Percentiles rank a stretch among this genome's conserved stretches.
Conservation (phyloP, 441 rosid genomes). For the Eruca vesicaria region DNA sequence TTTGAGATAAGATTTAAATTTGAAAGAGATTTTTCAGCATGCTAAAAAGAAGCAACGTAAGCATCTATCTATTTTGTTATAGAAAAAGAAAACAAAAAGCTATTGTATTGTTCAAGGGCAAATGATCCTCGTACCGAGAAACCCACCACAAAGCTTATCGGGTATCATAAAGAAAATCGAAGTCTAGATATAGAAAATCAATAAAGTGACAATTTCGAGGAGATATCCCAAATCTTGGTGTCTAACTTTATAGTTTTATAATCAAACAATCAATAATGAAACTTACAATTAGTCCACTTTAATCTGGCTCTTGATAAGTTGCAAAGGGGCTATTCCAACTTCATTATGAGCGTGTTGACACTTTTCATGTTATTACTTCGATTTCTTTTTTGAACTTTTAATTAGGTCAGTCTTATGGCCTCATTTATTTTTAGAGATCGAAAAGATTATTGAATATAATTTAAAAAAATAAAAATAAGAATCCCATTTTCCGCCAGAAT, state of each 20-base stretch:
- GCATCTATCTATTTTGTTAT: background rate
- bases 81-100: background rate
- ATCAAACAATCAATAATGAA: background rate
- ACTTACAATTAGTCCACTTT: background rate
- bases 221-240: constrained; percentile 21
- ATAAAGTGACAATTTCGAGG: constrained; percentile 18
- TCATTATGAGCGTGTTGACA: background rate
- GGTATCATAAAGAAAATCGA: constrained; percentile 10
- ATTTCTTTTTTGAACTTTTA: background rate
- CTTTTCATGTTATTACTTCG: background rate
- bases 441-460: background rate
- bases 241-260: constrained; percentile 7
- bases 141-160: constrained; percentile 29
- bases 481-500: background rate
- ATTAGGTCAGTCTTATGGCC: background rate
- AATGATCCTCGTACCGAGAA: constrained; percentile 36
- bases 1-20: background rate
- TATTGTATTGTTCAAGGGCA: constrained; percentile 4
- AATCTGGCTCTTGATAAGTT: background rate
- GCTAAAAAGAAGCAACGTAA: background rate
- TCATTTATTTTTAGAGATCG: background rate
- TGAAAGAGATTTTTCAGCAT: background rate
- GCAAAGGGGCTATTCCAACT: background rate
- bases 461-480: background rate
- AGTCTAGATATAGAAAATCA: constrained; percentile 9